These are phyloP conservation scores for Phytophthora rubi DNA, from an alignment of 352 stramenopile genomes.

Conservation along the genomic window DNA sequence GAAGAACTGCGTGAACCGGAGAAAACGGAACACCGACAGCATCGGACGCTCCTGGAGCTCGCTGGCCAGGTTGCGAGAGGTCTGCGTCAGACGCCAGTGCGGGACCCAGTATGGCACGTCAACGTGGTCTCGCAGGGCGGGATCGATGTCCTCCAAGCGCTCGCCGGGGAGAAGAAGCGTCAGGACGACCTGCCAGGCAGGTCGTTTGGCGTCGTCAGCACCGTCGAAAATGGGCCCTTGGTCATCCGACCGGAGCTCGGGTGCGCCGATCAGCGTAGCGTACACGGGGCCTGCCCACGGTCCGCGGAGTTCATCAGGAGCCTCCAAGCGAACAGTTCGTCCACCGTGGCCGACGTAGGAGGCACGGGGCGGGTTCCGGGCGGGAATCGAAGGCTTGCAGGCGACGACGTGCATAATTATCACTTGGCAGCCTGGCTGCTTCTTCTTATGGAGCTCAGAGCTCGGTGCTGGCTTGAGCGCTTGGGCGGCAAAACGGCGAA, in stretches of 20 bases:
- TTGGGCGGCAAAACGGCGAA: too few species aligned
- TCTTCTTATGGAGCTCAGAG: too few species aligned
- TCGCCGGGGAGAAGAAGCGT: conserved; percentile 7
- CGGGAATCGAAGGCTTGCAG: too few species aligned
- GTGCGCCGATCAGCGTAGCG: not conserved
- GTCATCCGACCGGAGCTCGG: not conserved
- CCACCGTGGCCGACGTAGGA: too few species aligned
- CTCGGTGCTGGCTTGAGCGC: too few species aligned
- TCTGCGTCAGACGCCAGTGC: conserved; percentile 6
- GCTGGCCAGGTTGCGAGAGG: not conserved
- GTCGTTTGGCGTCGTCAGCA: not conserved
- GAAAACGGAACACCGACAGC: conserved; percentile 11
- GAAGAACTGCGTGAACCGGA: conserved; percentile 12
- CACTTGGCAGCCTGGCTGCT: too few species aligned
- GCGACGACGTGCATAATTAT: too few species aligned
- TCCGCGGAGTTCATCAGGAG: not conserved
- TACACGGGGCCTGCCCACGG: conserved; percentile 11
- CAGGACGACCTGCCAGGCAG: conserved; percentile 7
- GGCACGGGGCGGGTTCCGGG: too few species aligned
- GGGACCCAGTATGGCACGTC: conserved; percentile 3
- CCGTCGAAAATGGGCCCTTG: conserved; percentile 3
- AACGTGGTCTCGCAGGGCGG: not conserved
- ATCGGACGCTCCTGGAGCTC: conserved; percentile 13
- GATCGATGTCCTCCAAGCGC: not conserved
- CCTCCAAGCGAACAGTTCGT: not conserved